Evolutionary conservation across 1,284 basidiomycete genomes (phyloP), one percentile per base, ranked within the genome.

Genomic region (Apiotrichum akiyoshidainum): DNA sequence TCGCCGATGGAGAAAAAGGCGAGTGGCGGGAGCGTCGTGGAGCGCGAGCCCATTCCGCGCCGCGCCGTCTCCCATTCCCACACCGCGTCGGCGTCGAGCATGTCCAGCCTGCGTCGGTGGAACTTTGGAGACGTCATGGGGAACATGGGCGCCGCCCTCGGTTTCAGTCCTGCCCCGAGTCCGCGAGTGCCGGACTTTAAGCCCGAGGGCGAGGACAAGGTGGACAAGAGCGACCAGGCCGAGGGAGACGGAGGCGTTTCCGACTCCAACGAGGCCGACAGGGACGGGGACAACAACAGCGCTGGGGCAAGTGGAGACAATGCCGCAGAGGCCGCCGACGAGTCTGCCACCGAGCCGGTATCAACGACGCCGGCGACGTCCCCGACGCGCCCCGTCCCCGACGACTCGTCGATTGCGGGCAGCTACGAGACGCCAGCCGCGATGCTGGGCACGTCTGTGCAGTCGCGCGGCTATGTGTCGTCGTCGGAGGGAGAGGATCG

Each of bases 81-180:
- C 16, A 19, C 48, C 21, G 8, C 45, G 11, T 46, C 45, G 11
- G 8, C 26, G 12, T 26, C 45, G 22, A 46, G 45, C 11, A 21
- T 22, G n/a, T 39, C 48, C 12, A 60, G 58, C n/a, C 39, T 63
- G n/a, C 57, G 68, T 3, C 61, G 65, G 5, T 48, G 46, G 46
- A 19, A 19, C 16, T 50, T 71, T 14, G 62, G 64, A 10, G 70
- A 71, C 19, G 67, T 65, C 17, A 54, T 73, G 46, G 70, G 68
- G 6, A 70, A 57, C 52, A 59, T 73, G 17, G 68, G 73, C 3
- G 60, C 59, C 5, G 68, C 60, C 4, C 65, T 75, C n/a, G 68
- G 71, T 2, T 46, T 71, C 17, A 64, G 67, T 13, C 63, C 54
- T 9, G 49, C 31, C 1, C 17, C 55, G 39, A 54, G 44, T 6